phyloP scores from a whole-genome alignment of 208 protist genomes.

The Trypanosoma platydactyli region DNA sequence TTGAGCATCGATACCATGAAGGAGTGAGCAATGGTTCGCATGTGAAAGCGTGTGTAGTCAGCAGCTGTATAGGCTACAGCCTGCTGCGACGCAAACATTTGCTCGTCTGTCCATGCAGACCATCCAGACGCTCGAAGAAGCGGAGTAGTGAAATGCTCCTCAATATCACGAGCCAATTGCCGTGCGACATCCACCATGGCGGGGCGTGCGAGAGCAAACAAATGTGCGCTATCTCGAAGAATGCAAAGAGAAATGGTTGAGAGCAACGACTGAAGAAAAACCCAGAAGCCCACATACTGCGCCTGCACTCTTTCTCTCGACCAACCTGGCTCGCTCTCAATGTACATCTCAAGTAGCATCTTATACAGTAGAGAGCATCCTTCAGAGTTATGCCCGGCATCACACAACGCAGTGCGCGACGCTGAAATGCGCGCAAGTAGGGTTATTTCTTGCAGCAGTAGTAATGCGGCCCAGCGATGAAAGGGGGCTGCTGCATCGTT shows the following conservation, averaged over 20 bases:
- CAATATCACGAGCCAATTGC: constrained; percentile 25
- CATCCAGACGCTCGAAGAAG: constrained; percentile 37
- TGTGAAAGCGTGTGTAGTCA: constrained; percentile 45
- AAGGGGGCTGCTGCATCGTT: not conserved
- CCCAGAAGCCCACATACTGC: constrained; percentile 22
- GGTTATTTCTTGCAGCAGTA: constrained; percentile 16
- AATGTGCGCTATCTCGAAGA: not conserved
- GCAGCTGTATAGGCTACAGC: constrained; percentile 34
- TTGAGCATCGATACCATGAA: constrained; percentile 53
- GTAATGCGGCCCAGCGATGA: constrained; percentile 2
- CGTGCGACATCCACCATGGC: constrained; percentile 36
- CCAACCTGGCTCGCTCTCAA: not conserved
- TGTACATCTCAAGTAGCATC: not conserved
- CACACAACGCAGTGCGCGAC: not conserved
- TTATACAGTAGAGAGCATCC: constrained; percentile 11
- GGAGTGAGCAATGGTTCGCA: constrained; percentile 31
- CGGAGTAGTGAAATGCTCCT: constrained; percentile 23
- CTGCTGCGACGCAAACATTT: constrained; percentile 41
- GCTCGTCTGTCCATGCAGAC: constrained; percentile 49
- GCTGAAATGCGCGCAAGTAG: constrained; percentile 14
- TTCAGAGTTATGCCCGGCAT: not conserved
- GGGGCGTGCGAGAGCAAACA: constrained; percentile 34
- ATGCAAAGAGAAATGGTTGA: constrained; percentile 14
- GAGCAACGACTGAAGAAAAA: constrained; percentile 24
- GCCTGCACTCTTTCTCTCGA: constrained; percentile 6